A percentile compares a stretch with the other conserved stretches of the same genome.
These are phyloP conservation scores for Fusarium sambucinum DNA, from an alignment of 2,329 filamentous ascomycete genomes.

Conservation along the genomic window DNA sequence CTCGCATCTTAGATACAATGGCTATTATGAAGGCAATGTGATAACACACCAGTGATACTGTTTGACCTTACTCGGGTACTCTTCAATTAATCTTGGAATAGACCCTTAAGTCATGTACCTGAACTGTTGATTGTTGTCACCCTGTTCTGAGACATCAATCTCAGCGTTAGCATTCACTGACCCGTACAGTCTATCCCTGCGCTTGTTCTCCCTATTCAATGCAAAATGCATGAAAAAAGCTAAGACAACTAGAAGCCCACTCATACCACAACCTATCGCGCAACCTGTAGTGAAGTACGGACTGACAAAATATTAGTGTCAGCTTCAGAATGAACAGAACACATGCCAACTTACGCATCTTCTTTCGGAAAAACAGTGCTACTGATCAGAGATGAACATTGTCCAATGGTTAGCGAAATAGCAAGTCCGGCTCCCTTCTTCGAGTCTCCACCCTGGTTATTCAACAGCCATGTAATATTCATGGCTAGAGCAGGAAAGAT, in stretches of 20 bases:
- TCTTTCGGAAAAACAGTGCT: constrained; percentile 30
- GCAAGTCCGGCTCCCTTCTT: constrained; percentile 31
- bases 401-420: constrained; percentile 7
- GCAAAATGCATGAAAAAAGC: constrained; percentile 26
- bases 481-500: constrained; percentile 18
- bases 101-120: constrained; percentile 18
- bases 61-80: too few species aligned
- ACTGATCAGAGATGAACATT: constrained; percentile 37
- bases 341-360: constrained; percentile 7
- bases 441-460: constrained; percentile 34
- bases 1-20: too few species aligned
- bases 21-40: too few species aligned
- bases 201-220: constrained; percentile 13
- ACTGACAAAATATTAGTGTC: neutral
- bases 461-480: constrained; percentile 33
- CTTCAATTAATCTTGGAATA: fast-evolving
- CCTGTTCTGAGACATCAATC: constrained; percentile 10
- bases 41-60: too few species aligned
- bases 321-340: fast-evolving
- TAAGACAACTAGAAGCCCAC: constrained; percentile 3
- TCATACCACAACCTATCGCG: constrained; percentile 30
- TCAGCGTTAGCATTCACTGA: neutral
- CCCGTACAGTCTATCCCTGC: neutral
- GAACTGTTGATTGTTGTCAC: constrained; percentile 12
- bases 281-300: constrained; percentile 30